Percentiles rank a stretch among this genome's conserved stretches.
Conservation (phyloP, 768 basidiomycete species). For the Neoboletus magnificus region DNA sequence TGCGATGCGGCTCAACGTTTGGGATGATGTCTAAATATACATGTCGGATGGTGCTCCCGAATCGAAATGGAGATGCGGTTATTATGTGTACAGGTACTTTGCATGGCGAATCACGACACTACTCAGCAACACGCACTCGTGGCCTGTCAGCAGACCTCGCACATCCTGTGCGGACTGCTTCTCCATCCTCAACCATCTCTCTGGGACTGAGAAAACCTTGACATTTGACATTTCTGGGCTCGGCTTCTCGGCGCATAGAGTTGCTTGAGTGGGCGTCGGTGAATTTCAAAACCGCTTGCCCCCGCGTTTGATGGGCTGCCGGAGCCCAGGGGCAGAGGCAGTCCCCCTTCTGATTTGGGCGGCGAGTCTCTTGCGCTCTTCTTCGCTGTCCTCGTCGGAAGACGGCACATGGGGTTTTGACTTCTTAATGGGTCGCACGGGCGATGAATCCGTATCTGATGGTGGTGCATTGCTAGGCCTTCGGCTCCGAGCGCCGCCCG, state of each 20-base stretch:
- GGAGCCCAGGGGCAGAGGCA: conserved; percentile 47
- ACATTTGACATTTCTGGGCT: not conserved
- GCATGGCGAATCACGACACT: not conserved
- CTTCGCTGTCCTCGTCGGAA: conserved; percentile 60
- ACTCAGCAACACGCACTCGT: not conserved
- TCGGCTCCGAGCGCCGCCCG: conserved; percentile 22
- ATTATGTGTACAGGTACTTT: conserved; percentile 2
- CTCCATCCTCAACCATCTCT: not conserved
- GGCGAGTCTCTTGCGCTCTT: conserved; percentile 43
- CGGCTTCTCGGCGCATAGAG: not conserved
- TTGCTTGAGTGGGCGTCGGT: not conserved
- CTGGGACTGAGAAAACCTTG: not conserved
- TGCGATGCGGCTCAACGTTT: not conserved
- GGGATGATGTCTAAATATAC: not conserved
- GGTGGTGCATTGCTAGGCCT: conserved; percentile 22
- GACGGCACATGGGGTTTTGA: conserved; percentile 36
- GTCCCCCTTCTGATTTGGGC: conserved; percentile 41
- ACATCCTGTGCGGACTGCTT: not conserved
- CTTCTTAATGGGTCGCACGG: conserved; percentile 49
- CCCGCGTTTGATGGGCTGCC: conserved; percentile 74
- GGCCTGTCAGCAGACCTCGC: conserved; percentile 13
- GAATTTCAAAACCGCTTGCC: conserved; percentile 64
- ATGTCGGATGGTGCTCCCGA: not conserved
- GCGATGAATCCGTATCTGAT: conserved; percentile 52
- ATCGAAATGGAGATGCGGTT: not conserved